A percentile compares a stretch with the other conserved stretches of the same genome.
Conservation (phyloP, 2,329 filamentous ascomycete genomes). For the Penicillium thymicola region DNA sequence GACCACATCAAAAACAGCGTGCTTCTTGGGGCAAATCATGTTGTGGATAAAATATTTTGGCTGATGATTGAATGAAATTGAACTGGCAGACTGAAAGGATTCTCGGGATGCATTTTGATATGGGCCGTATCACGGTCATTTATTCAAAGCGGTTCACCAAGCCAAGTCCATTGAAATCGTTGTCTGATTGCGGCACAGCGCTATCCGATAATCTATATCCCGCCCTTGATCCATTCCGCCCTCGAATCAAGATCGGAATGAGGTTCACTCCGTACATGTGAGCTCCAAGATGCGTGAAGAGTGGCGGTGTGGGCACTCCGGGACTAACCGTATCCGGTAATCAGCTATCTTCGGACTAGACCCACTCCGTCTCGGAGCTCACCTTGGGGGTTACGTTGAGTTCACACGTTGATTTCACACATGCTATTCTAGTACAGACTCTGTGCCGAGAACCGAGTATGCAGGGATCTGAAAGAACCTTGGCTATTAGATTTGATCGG, state of each 20-base stretch:
- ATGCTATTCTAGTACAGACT: no score
- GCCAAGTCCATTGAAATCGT: background rate
- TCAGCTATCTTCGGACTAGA: background rate
- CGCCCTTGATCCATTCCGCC: background rate
- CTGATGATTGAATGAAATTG: background rate
- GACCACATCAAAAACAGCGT: conserved; percentile 54
- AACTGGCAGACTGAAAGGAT: background rate
- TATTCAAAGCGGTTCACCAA: background rate
- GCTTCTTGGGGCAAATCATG: conserved; percentile 28
- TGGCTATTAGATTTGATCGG: no score
- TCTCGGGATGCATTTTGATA: background rate
- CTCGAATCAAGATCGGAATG: background rate
- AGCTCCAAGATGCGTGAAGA: background rate
- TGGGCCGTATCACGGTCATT: background rate
- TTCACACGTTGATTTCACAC: no score
- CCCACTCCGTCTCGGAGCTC: background rate
- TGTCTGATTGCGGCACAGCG: background rate
- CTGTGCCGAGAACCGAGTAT: background rate
- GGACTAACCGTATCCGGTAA: background rate
- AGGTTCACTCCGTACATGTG: background rate
- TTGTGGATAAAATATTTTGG: background rate
- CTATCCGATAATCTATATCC: background rate
- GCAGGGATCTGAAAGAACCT: background rate
- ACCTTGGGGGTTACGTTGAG: background rate
- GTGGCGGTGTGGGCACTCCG: background rate